Evolutionary conservation across 148 eudicot genomes (phyloP).

Genomic region (Chenopodium berlandieri): DNA sequence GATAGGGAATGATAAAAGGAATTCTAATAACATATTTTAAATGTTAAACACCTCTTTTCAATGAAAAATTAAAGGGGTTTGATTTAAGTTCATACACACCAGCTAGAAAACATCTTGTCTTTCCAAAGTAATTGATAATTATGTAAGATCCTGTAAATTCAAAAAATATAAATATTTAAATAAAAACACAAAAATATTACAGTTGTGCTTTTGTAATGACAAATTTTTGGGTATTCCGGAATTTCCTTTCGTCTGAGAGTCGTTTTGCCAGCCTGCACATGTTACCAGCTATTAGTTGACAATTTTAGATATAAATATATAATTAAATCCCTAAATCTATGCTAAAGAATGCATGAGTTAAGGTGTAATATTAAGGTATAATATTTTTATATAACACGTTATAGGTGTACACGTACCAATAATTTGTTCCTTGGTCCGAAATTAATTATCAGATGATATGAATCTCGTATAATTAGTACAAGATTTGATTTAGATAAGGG

Average conservation of each 20-base stretch:
- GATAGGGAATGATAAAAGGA: neutral
- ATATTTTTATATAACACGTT: too few species aligned
- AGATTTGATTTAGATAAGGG: too few species aligned
- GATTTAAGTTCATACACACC: neutral
- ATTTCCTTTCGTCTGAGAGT: conserved; percentile 59
- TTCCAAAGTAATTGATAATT: neutral
- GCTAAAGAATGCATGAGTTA: too few species aligned
- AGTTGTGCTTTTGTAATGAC: neutral
- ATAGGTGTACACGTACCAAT: too few species aligned
- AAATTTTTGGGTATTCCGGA: conserved; percentile 23
- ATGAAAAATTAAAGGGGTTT: neutral
- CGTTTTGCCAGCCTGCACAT: conserved; percentile 38
- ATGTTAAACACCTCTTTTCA: neutral
- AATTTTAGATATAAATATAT: too few species aligned
- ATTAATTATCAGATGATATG: too few species aligned
- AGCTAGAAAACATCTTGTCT: neutral
- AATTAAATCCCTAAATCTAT: too few species aligned
- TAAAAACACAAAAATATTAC: neutral
- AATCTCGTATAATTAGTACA: too few species aligned
- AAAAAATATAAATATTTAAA: neutral
- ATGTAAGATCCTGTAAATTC: neutral
- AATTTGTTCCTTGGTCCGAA: too few species aligned
- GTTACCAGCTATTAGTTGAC: too few species aligned
- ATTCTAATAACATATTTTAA: neutral
- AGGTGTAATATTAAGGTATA: too few species aligned